Evolutionary conservation across 257 asterid genomes (phyloP), one percentile per base, ranked within the genome.

Genomic region (Solanum bulbocastanum): DNA sequence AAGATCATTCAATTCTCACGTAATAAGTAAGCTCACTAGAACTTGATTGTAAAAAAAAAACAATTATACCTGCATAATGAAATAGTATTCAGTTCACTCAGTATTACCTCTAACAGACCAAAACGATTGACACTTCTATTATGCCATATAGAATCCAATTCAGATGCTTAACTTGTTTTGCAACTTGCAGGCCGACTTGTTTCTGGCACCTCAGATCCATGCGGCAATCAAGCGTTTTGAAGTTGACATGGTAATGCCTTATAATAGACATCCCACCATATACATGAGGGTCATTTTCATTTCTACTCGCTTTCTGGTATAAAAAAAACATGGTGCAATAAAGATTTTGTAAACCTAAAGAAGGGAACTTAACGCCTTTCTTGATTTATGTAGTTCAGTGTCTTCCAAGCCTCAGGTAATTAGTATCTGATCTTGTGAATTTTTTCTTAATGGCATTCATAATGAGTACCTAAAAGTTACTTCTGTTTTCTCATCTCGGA

Each of bases 131-230:
- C 44, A 81, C 42, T 81, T 49, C 23, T 49, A 30, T 81, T 49
- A 81, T 81, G 85, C 69, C 69, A 49, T 49, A 46, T 81, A 8
- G 30, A 16, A 81, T 46, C 85, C 42, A 27, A 49, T 49, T 81
- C 69, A 46, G 69, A 81, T 81, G 69, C 42, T 81, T 18, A 49
- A 27, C 69, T 81, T 81, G 25, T 46, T 44, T 66, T 46, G 78
- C 65, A 66, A 66, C 81, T 60, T 92, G 89, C 95, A 94, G 98
- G 98, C 95, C 89, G 98, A 95, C 92, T 68, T 93, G 84, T 95
- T 92, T 91, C 87, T 95, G 90, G 96, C 96, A 27, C 98, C 98
- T 87, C 98, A 95, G 90, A 92, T 95, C 85, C 94, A 93, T 60
- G 94, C 88, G 44, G 93, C 94, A 44, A 85, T 92, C 88, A 88